Conservation (phyloP, 192 early-diverging fungal species). For the Fimicolochytrium jonesii region DNA sequence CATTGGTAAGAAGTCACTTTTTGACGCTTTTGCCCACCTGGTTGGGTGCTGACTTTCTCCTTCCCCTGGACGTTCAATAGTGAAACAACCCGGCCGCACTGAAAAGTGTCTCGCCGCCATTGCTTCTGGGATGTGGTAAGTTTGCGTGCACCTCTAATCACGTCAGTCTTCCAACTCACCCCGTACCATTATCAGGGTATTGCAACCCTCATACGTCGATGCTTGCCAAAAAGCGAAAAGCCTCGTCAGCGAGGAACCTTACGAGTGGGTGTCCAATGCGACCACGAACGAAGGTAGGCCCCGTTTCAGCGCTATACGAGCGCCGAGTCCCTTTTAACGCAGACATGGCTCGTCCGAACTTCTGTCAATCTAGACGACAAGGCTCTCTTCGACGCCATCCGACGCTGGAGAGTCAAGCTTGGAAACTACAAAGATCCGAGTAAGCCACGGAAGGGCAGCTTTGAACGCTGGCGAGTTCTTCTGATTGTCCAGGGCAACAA, state of each 20-base stretch:
- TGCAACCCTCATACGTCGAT: slow-evolving; percentile 33
- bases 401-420: slow-evolving; percentile 29
- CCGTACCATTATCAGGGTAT: slow-evolving; percentile 20
- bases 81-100: slow-evolving; percentile 23
- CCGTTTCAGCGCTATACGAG: too few relatives aligned
- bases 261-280: slow-evolving; percentile 28
- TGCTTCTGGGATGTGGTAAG: slow-evolving; percentile 39
- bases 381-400: slow-evolving; percentile 13
- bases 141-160: background rate
- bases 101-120: slow-evolving; percentile 39
- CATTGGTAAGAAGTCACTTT: slow-evolving; percentile 21
- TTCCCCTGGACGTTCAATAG: background rate
- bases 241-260: slow-evolving; percentile 41
- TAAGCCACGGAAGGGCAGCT: background rate
- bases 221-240: slow-evolving; percentile 17
- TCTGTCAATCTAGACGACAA: background rate
- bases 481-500: slow-evolving; percentile 27
- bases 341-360: too few relatives aligned
- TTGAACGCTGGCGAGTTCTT: slow-evolving; percentile 29
- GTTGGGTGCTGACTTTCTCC: too few relatives aligned
- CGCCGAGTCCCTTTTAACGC: too few relatives aligned
- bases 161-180: background rate
- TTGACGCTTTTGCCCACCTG: too few relatives aligned
- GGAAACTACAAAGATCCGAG: slow-evolving; percentile 17
- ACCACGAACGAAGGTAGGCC: background rate